A percentile compares a stretch with the other conserved stretches of the same genome.
phyloP scores from a whole-genome alignment of 768 basidiomycete species.

The Chalciporus chontae region DNA sequence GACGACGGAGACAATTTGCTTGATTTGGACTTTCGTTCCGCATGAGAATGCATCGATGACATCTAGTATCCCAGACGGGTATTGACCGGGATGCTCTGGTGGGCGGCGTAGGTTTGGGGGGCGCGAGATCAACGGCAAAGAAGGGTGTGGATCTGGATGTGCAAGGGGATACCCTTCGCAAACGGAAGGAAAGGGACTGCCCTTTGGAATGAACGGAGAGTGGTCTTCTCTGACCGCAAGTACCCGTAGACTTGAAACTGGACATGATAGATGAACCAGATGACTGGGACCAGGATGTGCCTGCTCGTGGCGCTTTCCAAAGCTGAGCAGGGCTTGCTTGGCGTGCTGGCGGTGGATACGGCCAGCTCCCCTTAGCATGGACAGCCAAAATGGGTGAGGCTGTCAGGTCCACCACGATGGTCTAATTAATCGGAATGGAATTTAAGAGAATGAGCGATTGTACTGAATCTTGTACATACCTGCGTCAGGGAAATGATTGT shows the following conservation, averaged over 20 bases:
- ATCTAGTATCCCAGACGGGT: constrained; percentile 24
- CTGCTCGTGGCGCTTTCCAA: constrained; percentile 14
- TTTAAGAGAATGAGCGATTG: background rate
- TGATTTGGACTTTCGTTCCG: constrained; percentile 12
- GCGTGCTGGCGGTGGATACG: constrained; percentile 53
- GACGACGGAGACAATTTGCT: constrained; percentile 13
- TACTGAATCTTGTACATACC: too few species aligned
- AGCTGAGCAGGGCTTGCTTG: constrained; percentile 35
- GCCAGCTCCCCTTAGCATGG: constrained; percentile 69
- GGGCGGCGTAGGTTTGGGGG: background rate
- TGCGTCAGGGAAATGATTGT: too few species aligned
- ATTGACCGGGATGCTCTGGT: constrained; percentile 8
- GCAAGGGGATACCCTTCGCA: background rate
- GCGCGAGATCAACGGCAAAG: background rate
- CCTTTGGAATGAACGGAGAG: constrained; percentile 1
- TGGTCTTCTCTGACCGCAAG: constrained; percentile 13
- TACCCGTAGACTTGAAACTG: constrained; percentile 13
- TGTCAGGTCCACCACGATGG: constrained; percentile 36
- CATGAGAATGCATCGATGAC: constrained; percentile 24
- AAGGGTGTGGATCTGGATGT: background rate
- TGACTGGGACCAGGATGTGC: constrained; percentile 5
- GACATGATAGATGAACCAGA: constrained; percentile 23
- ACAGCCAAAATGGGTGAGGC: constrained; percentile 47
- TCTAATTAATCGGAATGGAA: constrained; percentile 17
- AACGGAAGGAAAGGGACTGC: constrained; percentile 3